These are phyloP conservation scores for Cyclotella kingstonii DNA, from an alignment of 108 stramenopile genomes.

Conservation along the genomic window DNA sequence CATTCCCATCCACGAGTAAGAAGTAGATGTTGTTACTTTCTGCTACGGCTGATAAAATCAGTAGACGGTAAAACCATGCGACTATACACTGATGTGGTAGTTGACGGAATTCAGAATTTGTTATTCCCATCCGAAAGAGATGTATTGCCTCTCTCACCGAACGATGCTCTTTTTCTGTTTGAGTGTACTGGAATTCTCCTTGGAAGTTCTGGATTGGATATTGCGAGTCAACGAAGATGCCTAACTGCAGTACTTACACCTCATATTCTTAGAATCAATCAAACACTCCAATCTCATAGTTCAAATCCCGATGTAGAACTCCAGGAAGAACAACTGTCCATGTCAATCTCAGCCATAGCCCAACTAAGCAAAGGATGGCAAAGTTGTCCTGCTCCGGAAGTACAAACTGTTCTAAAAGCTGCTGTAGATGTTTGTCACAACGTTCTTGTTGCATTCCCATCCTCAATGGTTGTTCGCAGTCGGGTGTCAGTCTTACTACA, in stretches of 20 bases:
- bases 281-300: constrained; percentile 37
- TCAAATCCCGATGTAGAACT: constrained; percentile 38
- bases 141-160: constrained; percentile 41
- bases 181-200: constrained; percentile 72
- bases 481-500: constrained; percentile 59
- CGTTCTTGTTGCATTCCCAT: constrained; percentile 50
- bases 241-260: constrained; percentile 65
- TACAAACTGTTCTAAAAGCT: constrained; percentile 62
- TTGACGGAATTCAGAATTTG: constrained; percentile 65
- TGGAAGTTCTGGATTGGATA: constrained; percentile 63
- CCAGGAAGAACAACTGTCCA: constrained; percentile 47
- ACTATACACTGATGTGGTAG: constrained; percentile 64
- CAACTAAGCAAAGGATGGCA: constrained; percentile 71
- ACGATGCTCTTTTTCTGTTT: constrained; percentile 71
- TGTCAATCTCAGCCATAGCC: constrained; percentile 66
- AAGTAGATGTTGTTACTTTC: constrained; percentile 64
- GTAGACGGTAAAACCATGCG: constrained; percentile 48
- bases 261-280: constrained; percentile 62
- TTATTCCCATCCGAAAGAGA: constrained; percentile 39
- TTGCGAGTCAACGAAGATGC: constrained; percentile 51
- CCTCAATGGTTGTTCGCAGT: constrained; percentile 47
- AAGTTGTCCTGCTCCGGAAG: constrained; percentile 47
- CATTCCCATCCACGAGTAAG: constrained; percentile 52
- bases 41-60: constrained; percentile 58
- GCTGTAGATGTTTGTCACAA: constrained; percentile 44